Percentiles rank a stretch among this genome's conserved stretches.
Evolutionary conservation across 228 moss, liverwort and hornwort species (phyloP).

Genomic region (Sphagnum magellanicum): DNA sequence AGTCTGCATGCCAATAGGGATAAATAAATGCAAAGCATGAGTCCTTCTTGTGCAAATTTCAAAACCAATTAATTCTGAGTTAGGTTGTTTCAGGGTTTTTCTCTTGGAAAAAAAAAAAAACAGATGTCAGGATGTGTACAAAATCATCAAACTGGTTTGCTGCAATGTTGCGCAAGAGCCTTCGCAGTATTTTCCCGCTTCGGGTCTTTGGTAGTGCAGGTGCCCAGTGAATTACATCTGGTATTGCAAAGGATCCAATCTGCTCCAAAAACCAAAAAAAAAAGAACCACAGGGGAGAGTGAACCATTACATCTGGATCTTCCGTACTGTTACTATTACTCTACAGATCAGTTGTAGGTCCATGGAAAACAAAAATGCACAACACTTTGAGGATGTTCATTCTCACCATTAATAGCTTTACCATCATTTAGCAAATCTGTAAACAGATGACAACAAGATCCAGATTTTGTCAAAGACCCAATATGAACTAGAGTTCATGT

Average conservation of each 20-base stretch:
- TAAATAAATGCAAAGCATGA: background rate
- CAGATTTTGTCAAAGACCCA: too few relatives aligned
- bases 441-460: too few relatives aligned
- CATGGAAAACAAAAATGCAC: too few relatives aligned
- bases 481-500: too few relatives aligned
- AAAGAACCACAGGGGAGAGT: too few relatives aligned
- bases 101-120: background rate
- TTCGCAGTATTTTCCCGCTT: constrained; percentile 73
- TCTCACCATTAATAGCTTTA: too few relatives aligned
- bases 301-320: too few relatives aligned
- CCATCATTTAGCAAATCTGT: too few relatives aligned
- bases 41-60: background rate
- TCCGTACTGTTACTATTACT: too few relatives aligned
- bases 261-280: constrained; percentile 12
- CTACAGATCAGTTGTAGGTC: too few relatives aligned
- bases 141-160: constrained; percentile 51
- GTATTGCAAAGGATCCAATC: constrained; percentile 73
- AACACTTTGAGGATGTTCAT: too few relatives aligned
- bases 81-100: background rate
- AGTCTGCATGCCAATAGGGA: background rate
- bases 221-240: constrained; percentile 65
- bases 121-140: constrained; percentile 10
- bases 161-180: constrained; percentile 65
- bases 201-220: constrained; percentile 58
- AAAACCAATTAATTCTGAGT: background rate